Base-by-base conservation (phyloP, 2,329 filamentous ascomycete genomes). In the Xylariomycetidae sp. region DNA sequence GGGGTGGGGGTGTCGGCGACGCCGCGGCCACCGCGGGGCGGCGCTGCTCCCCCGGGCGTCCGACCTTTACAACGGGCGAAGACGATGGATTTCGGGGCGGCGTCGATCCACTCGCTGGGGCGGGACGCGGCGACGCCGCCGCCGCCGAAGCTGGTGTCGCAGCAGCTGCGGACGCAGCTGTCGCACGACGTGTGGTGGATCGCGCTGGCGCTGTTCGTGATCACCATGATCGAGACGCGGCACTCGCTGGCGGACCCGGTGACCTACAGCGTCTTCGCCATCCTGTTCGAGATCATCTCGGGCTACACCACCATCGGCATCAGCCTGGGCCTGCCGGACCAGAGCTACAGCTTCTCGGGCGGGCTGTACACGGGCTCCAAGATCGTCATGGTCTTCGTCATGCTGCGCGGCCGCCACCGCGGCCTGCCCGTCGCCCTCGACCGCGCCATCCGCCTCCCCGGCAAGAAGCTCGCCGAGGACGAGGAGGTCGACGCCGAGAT, bases 141-240 rank as follows among this genome's bases (percentile, higher is more conserved):
- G 10, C 39, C 29, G 31, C 53, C 14, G 49, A 53, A 64, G 39
- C 72, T 74, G 33, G 58, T 76, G 10, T 63, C 64, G 25, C 65
- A 72, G 40, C 76, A 82, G 49, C 61, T 82, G 15, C 70, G 74
- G n/a, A 70, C 70, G 5, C 79, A 83, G 52, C 65, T 83, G 2
- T 72, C 75, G 19, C 76, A 82, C 51, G 79, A 83, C 47, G 61
- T 83, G 12, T 82, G 79, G 78, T 76, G 70, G 61, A 71, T 83
- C 10, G 69, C 75, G 3, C 54, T 81, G 0, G 73, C 75, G 2
- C 66, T 79, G 10, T 63, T 82, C 31, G 53, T 76, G 19, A 77
- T 83, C 35, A 65, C 68, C 33, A 67, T 74, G 24, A 74, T 79
- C 29, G 79, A 83, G 52, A 72, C 70, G 3, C 55, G 59, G 5